These are phyloP conservation scores for Fusarium sp. DNA, from an alignment of 2,329 filamentous ascomycete genomes.

Conservation along the genomic window DNA sequence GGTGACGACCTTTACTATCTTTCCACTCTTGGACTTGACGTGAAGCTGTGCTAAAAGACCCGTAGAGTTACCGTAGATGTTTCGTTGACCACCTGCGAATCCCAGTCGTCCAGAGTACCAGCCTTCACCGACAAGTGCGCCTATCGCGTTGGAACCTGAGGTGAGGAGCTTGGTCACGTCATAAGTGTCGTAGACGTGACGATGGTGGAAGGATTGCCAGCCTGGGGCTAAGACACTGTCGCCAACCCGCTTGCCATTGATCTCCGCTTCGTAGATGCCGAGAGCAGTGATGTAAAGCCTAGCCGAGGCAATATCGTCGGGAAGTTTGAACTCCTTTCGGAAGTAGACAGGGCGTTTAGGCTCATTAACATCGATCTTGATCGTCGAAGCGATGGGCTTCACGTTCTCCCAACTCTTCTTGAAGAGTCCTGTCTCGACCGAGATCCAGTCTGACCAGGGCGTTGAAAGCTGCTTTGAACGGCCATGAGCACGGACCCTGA, in stretches of 20 bases:
- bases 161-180: slow-evolving; percentile 58
- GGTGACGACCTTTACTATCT: slow-evolving; percentile 43
- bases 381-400: slow-evolving; percentile 45
- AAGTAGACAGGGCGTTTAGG: slow-evolving; percentile 48
- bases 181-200: slow-evolving; percentile 64
- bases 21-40: slow-evolving; percentile 49
- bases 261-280: slow-evolving; percentile 58
- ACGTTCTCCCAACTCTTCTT: slow-evolving; percentile 46
- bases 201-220: slow-evolving; percentile 61
- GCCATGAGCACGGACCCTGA: slow-evolving; percentile 51
- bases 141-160: slow-evolving; percentile 51
- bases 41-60: slow-evolving; percentile 51
- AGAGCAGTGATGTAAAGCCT: slow-evolving; percentile 59
- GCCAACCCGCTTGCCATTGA: slow-evolving; percentile 53
- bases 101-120: slow-evolving; percentile 57
- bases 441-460: slow-evolving; percentile 44
- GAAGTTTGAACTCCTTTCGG: slow-evolving; percentile 48
- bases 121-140: slow-evolving; percentile 57
- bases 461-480: slow-evolving; percentile 22
- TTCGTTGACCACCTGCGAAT: slow-evolving; percentile 21
- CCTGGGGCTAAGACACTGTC: slow-evolving; percentile 59
- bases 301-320: slow-evolving; percentile 45
- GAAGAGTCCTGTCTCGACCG: slow-evolving; percentile 50
- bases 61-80: slow-evolving; percentile 52
- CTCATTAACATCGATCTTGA: slow-evolving; percentile 40